Base-by-base conservation (phyloP, 1,284 basidiomycete species). In the Xanthoconium separans region DNA sequence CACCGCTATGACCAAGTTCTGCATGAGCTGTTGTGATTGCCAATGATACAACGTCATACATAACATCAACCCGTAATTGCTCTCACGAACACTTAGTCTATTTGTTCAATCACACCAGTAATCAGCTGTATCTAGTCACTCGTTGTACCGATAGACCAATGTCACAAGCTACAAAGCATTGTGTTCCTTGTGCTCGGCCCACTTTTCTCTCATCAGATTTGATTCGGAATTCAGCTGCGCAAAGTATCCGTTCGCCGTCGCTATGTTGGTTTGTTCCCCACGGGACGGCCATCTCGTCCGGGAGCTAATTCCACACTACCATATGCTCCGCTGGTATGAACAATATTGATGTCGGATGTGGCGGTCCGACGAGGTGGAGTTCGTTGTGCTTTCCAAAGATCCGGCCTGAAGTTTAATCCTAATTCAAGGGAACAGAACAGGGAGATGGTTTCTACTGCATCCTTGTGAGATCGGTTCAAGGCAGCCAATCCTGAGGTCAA, bases 1-100 rank as follows among this genome's bases (percentile, higher is more conserved):
- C 81, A 88, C 61, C 79, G 81, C 57, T 87, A 85, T 60, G 83
- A 85, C 61, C 76, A 77, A 58, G 82, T 83, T 37, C 63, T 89
- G 48, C 85, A 88, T 57, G 85, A 88, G 63, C 66, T 88, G 30
- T 66, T 85, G 31, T 86, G 59, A 49, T 11, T 6, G 10, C 9
- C 13, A 11, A 12, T 20, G 18, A 39, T 39, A 15, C 33, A 15
- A 16, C 11, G 30, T 8, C 30, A 8, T 31, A n/a, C n/a, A 24
- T 24, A 24, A 24, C 13, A 10, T 31, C 31, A 8, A 13, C 31
- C 13, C 31, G n/a, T 33, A 33, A 33, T 33, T 33, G 9, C 11
- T 33, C 31, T 12, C 11, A 13, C 31, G 31, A 33, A 33, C 31
- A 34, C 18, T 24, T 24, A 24, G 43, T 54, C 53, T 51, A 43